Percentiles rank a stretch among this genome's conserved stretches.
phyloP scores from a whole-genome alignment of 139 green algal genomes.

The Chlamydomonas sp. region DNA sequence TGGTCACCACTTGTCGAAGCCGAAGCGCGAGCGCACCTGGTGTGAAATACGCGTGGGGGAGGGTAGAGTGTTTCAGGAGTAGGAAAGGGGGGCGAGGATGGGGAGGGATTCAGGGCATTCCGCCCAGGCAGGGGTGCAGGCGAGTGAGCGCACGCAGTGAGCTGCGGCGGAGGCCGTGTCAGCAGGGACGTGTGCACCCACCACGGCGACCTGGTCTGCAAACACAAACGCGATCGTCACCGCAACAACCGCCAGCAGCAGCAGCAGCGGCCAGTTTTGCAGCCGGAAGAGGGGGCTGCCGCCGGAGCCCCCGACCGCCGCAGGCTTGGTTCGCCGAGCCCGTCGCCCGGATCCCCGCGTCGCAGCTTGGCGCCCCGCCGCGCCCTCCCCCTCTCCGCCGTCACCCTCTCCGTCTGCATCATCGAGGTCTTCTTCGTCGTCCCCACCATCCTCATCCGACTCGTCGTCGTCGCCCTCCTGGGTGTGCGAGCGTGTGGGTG shows the following conservation, averaged over 20 bases:
- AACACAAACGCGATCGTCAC: background rate
- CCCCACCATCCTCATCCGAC: background rate
- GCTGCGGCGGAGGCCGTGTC: too few species aligned
- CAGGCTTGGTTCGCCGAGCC: background rate
- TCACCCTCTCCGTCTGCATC: conserved; percentile 4
- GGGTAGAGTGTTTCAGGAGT: too few species aligned
- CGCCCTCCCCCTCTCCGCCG: background rate
- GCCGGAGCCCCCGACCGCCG: background rate
- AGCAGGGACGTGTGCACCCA: too few species aligned
- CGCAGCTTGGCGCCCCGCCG: background rate
- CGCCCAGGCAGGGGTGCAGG: too few species aligned
- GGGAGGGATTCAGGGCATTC: too few species aligned
- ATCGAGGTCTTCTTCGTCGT: background rate
- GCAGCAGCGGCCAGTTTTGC: conserved; percentile 1
- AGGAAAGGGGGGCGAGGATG: too few species aligned
- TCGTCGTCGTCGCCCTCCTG: background rate
- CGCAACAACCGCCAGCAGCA: background rate
- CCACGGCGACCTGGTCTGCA: too few species aligned
- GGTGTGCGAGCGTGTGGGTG: too few species aligned
- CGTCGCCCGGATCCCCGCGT: background rate
- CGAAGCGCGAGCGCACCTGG: too few species aligned
- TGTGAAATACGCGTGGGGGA: too few species aligned
- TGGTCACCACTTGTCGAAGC: too few species aligned
- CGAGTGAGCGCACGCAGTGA: too few species aligned
- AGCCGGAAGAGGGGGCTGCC: background rate